A percentile compares a stretch with the other conserved stretches of the same genome.
Evolutionary conservation across 73 alveolate genomes (phyloP).

Genomic region (Paramecium pentaurelia): DNA sequence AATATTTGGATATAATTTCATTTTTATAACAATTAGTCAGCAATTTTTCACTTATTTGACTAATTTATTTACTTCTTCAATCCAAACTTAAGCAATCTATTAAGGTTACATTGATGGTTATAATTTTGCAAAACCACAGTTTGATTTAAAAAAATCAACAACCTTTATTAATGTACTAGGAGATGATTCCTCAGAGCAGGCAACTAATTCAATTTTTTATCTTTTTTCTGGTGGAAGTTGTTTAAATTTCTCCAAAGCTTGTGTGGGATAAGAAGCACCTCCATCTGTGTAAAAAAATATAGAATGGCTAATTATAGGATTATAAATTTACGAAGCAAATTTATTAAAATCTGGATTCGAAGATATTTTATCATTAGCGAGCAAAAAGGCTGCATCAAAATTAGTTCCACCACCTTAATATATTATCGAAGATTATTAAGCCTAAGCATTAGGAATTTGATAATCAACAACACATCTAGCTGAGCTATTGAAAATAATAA

Average conservation of each 20-base stretch:
- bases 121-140: too few relatives aligned
- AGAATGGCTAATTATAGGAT: background rate
- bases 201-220: background rate
- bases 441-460: background rate
- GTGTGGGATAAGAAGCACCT: background rate
- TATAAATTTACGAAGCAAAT: background rate
- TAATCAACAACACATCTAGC: background rate
- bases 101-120: background rate
- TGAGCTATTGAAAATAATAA: background rate
- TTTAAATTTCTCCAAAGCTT: background rate
- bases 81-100: background rate
- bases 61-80: background rate
- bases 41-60: too few relatives aligned
- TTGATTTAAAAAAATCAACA: too few relatives aligned
- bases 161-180: background rate
- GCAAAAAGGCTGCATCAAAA: background rate
- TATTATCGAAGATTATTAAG: background rate
- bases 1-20: too few relatives aligned
- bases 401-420: background rate
- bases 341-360: background rate
- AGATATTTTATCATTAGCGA: background rate
- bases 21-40: background rate
- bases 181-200: background rate
- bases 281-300: background rate
- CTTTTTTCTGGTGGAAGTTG: background rate